phyloP scores from a whole-genome alignment of 208 protist genomes.

The Phytomonas sp. region DNA sequence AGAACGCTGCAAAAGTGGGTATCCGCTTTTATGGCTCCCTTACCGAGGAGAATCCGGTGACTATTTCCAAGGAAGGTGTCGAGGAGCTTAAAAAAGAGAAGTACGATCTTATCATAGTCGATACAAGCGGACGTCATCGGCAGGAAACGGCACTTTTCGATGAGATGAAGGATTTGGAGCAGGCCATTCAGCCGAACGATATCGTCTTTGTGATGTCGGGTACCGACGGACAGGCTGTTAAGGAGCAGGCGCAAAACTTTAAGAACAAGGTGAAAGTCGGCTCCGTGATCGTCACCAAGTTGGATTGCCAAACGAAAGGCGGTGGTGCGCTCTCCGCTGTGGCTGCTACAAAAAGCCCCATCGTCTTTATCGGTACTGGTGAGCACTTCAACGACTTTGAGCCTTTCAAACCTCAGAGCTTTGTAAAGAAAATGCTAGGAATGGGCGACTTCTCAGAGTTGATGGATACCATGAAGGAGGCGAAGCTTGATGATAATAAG shows the following conservation, averaged over 20 bases:
- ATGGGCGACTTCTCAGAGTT: conserved; percentile 94
- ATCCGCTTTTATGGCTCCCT: conserved; percentile 97
- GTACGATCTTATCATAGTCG: conserved; percentile 98
- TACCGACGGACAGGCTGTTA: conserved; percentile 95
- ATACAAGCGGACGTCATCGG: conserved; percentile 98
- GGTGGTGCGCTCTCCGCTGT: conserved; percentile 96
- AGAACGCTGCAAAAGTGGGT: conserved; percentile 98
- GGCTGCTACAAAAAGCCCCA: conserved; percentile 96
- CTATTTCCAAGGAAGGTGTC: conserved; percentile 95
- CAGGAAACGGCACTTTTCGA: conserved; percentile 98
- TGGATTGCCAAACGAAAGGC: conserved; percentile 98
- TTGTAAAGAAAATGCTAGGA: conserved; percentile 92
- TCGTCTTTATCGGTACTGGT: conserved; percentile 98
- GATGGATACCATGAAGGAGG: conserved; percentile 90
- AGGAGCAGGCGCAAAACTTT: conserved; percentile 93
- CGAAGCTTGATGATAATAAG: conserved; percentile 73
- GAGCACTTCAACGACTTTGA: conserved; percentile 98
- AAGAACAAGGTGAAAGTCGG: conserved; percentile 92
- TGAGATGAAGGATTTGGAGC: conserved; percentile 96
- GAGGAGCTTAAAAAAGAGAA: conserved; percentile 94
- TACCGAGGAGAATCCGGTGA: conserved; percentile 94
- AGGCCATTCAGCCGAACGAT: conserved; percentile 90
- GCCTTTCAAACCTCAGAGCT: conserved; percentile 78
- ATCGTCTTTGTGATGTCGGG: conserved; percentile 98
- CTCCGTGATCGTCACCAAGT: conserved; percentile 98